phyloP scores from a whole-genome alignment of 2,329 filamentous ascomycete genomes.

The Ustulina deusta region DNA sequence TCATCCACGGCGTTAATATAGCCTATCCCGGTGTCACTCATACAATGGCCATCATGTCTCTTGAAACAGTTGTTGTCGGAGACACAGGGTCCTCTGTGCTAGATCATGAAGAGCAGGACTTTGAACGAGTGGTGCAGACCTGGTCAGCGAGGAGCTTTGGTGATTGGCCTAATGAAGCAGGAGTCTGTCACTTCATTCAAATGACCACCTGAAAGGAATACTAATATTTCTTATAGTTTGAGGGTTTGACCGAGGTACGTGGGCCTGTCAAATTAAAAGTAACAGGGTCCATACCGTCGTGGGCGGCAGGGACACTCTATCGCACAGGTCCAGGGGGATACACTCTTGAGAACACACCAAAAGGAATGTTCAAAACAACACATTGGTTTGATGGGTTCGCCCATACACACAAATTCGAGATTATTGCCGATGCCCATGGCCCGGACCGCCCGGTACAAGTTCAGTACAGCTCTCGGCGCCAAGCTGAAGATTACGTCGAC shows the following conservation, averaged over 20 bases:
- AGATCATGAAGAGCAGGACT: constrained; percentile 42
- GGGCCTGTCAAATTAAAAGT: constrained; percentile 73
- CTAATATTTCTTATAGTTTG: constrained; percentile 64
- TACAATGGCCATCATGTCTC: constrained; percentile 5
- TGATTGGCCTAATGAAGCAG: constrained; percentile 64
- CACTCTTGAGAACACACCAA: constrained; percentile 68
- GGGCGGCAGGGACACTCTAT: constrained; percentile 78
- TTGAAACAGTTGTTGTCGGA: background rate
- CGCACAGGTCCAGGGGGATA: constrained; percentile 78
- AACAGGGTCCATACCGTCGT: constrained; percentile 75
- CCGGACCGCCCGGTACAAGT: constrained; percentile 58
- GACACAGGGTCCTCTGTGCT: background rate
- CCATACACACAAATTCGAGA: constrained; percentile 78
- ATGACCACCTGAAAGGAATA: background rate
- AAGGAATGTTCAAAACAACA: constrained; percentile 69
- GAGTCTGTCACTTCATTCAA: constrained; percentile 53
- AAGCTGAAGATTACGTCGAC: constrained; percentile 72
- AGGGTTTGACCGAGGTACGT: constrained; percentile 73
- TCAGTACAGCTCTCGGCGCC: constrained; percentile 77
- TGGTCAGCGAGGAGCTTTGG: constrained; percentile 45
- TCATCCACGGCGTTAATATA: background rate
- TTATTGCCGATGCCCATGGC: constrained; percentile 57
- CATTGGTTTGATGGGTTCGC: constrained; percentile 89
- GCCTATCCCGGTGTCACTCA: background rate
- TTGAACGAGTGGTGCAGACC: constrained; percentile 42